phyloP scores from a whole-genome alignment of 2,329 filamentous ascomycete species.

The Botrytis medusae region DNA sequence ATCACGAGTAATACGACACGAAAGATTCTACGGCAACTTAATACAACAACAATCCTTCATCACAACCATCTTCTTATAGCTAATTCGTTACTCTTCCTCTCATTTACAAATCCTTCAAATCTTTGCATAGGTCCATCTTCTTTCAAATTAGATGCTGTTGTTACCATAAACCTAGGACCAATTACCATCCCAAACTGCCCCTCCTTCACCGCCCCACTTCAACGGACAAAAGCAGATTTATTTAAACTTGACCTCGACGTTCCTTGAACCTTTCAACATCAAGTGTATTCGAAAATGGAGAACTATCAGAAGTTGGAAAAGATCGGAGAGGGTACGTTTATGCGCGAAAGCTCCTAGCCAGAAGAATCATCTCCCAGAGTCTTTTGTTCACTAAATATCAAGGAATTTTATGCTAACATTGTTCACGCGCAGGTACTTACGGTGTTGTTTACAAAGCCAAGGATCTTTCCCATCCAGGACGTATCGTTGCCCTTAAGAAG shows the following conservation, averaged over 20 bases:
- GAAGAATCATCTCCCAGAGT: neutral
- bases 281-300: conserved; percentile 58
- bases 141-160: conserved; percentile 29
- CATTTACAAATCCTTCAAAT: neutral
- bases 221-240: conserved; percentile 34
- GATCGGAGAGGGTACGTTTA: conserved; percentile 80
- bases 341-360: conserved; percentile 12
- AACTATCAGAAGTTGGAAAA: conserved; percentile 97
- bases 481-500: conserved; percentile 92
- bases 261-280: conserved; percentile 30
- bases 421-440: conserved; percentile 69
- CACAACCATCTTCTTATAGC: conserved; percentile 3
- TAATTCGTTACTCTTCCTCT: neutral
- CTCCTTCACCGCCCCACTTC: conserved; percentile 26
- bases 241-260: conserved; percentile 30
- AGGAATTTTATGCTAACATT: conserved; percentile 26
- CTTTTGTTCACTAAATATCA: conserved; percentile 10
- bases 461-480: conserved; percentile 76
- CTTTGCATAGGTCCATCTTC: conserved; percentile 15
- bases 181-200: conserved; percentile 29
- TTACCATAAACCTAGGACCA: conserved; percentile 20
- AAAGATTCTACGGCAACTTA: neutral
- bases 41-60: conserved; percentile 1
- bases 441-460: conserved; percentile 94
- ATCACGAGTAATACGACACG: neutral